Conservation (phyloP, 108 stramenopile species). For the Discostella stelligeroides region DNA sequence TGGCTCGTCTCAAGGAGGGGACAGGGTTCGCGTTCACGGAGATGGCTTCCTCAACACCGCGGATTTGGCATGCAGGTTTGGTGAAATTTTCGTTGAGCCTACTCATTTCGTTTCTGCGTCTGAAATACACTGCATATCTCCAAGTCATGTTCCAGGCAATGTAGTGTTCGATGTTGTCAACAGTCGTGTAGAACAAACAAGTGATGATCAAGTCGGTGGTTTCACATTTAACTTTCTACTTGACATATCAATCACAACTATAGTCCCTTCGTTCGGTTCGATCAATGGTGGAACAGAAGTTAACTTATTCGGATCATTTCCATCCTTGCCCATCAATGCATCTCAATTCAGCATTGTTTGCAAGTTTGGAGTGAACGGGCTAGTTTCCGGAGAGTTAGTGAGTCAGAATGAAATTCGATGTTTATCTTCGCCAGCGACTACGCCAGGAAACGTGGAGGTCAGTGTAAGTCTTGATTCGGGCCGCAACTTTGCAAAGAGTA, state of each 20-base stretch:
- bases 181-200: not conserved
- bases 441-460: conserved; percentile 30
- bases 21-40: conserved; percentile 56
- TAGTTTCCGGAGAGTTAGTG: conserved; percentile 23
- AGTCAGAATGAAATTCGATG: conserved; percentile 35
- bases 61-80: conserved; percentile 62
- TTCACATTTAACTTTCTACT: conserved; percentile 28
- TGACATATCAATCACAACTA: conserved; percentile 25
- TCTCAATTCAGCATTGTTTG: conserved; percentile 11
- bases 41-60: conserved; percentile 63
- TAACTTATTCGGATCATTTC: conserved; percentile 33
- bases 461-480: conserved; percentile 35
- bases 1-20: conserved; percentile 22
- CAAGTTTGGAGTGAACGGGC: conserved; percentile 34
- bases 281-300: conserved; percentile 33
- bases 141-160: conserved; percentile 25
- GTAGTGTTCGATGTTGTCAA: conserved; percentile 31
- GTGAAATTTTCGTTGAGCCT: conserved; percentile 13
- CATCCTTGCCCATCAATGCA: not conserved
- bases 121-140: conserved; percentile 38
- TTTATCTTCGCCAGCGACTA: conserved; percentile 16
- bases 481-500: conserved; percentile 24
- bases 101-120: conserved; percentile 27
- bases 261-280: conserved; percentile 38
- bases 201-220: not conserved